Conservation (phyloP, 495 filamentous ascomycete species). For the Penicillium roqueforti region DNA sequence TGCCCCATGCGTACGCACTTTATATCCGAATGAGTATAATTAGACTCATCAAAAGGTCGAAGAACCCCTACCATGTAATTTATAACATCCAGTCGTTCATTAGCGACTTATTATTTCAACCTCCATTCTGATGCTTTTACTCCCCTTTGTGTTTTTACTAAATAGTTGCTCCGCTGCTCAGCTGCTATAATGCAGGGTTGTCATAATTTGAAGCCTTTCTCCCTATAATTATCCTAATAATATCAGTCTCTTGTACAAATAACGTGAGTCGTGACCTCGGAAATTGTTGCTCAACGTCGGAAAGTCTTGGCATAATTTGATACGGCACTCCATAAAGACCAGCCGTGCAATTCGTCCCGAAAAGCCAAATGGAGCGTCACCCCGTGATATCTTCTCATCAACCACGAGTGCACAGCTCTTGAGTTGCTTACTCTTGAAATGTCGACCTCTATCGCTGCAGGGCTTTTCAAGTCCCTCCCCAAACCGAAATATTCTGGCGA, state of each 20-base stretch:
- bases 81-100: constrained; percentile 6
- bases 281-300: background rate
- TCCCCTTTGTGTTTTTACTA: background rate
- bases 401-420: constrained; percentile 17
- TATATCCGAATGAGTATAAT: constrained; percentile 10
- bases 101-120: constrained; percentile 6
- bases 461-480: constrained; percentile 77
- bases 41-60: background rate
- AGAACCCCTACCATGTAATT: constrained; percentile 3
- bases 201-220: background rate
- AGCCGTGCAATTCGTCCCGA: constrained; percentile 17
- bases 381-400: constrained; percentile 10
- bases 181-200: no score
- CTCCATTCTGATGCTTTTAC: background rate
- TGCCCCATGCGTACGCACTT: constrained; percentile 40
- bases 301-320: constrained; percentile 11
- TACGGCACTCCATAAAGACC: constrained; percentile 17
- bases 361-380: constrained; percentile 22
- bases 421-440: constrained; percentile 40
- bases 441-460: constrained; percentile 62
- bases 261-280: no score
- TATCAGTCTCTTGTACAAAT: no score
- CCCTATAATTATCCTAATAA: no score
- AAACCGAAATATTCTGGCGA: constrained; percentile 87
- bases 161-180: no score